These are phyloP conservation scores for Piedraia hortae DNA, from an alignment of 2,329 filamentous ascomycete genomes.

Conservation along the genomic window DNA sequence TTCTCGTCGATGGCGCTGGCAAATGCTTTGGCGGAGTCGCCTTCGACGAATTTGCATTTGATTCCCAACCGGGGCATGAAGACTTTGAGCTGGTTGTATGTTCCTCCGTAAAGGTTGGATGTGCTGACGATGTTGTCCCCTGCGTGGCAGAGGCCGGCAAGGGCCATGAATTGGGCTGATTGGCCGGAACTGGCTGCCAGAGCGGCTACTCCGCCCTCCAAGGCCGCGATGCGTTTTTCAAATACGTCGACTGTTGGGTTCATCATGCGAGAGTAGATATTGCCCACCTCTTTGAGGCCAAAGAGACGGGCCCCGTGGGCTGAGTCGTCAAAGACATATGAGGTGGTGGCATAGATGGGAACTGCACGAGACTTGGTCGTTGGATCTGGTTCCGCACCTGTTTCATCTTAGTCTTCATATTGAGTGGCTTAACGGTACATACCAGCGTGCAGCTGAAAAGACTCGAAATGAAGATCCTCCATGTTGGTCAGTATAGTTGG, in stretches of 20 bases:
- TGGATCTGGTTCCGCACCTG: constrained; percentile 52
- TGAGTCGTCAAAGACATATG: constrained; percentile 82
- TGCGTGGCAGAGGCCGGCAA: constrained; percentile 54
- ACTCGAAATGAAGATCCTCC: too few species aligned
- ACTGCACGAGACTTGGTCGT: constrained; percentile 70
- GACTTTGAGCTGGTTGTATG: constrained; percentile 94
- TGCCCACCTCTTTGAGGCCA: constrained; percentile 85
- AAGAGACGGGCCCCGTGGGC: constrained; percentile 88
- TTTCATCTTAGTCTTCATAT: constrained; percentile 1
- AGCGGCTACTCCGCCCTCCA: constrained; percentile 74
- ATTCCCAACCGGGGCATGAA: constrained; percentile 69
- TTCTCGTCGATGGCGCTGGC: constrained; percentile 64
- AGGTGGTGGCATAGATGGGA: constrained; percentile 85
- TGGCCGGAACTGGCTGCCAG: constrained; percentile 69
- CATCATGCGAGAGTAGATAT: constrained; percentile 93
- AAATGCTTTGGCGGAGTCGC: constrained; percentile 55
- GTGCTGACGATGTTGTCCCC: constrained; percentile 90
- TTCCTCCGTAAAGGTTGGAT: constrained; percentile 75
- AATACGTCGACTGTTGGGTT: constrained; percentile 92
- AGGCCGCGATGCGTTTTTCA: constrained; percentile 83
- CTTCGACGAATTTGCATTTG: constrained; percentile 59
- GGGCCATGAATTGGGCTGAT: constrained; percentile 73
- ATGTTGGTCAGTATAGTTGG: too few species aligned
- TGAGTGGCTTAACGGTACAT: too few species aligned
- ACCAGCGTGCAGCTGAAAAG: constrained; percentile 24